Percentiles rank a stretch among this genome's conserved stretches.
These are phyloP conservation scores for Penicillium verrucosum DNA, from an alignment of 2,329 filamentous ascomycete genomes.

Conservation along the genomic window DNA sequence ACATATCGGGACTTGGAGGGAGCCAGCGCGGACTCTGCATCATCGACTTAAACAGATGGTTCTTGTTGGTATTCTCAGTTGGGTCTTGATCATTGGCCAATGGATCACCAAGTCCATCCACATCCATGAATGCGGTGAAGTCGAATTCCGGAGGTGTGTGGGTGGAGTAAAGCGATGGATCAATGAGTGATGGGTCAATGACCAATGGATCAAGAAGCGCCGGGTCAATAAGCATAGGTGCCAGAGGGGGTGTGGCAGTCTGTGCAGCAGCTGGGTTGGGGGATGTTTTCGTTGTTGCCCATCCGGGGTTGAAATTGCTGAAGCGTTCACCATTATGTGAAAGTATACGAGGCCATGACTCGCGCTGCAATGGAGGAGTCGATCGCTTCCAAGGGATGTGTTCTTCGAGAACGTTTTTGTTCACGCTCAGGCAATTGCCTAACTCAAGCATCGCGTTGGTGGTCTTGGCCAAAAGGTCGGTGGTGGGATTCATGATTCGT, in stretches of 20 bases:
- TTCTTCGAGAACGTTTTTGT: not conserved
- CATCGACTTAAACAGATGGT: conserved; percentile 2
- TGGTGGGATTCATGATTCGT: conserved; percentile 27
- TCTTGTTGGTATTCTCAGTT: not conserved
- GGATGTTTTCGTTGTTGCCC: not conserved
- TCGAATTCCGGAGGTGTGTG: not conserved
- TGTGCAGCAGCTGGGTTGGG: not conserved
- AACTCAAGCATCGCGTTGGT: conserved; percentile 14
- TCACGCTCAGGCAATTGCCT: not conserved
- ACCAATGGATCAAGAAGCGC: conserved; percentile 1
- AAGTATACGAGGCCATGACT: conserved; percentile 5
- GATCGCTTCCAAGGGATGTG: conserved; percentile 1
- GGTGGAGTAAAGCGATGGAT: not conserved
- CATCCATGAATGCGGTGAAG: not conserved
- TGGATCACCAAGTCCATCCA: too few species aligned
- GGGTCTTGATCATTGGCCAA: too few species aligned
- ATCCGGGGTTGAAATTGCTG: conserved; percentile 1
- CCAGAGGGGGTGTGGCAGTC: not conserved
- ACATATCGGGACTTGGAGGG: not conserved
- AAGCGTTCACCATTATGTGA: conserved; percentile 1
- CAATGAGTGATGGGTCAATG: conserved; percentile 1
- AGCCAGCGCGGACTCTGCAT: conserved; percentile 2
- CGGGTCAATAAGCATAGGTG: not conserved
- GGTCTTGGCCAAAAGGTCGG: conserved; percentile 17
- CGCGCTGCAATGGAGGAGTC: not conserved